These are phyloP conservation scores for Hylodesmum podocarpum DNA, from an alignment of 306 rosid genomes.

Conservation along the genomic window DNA sequence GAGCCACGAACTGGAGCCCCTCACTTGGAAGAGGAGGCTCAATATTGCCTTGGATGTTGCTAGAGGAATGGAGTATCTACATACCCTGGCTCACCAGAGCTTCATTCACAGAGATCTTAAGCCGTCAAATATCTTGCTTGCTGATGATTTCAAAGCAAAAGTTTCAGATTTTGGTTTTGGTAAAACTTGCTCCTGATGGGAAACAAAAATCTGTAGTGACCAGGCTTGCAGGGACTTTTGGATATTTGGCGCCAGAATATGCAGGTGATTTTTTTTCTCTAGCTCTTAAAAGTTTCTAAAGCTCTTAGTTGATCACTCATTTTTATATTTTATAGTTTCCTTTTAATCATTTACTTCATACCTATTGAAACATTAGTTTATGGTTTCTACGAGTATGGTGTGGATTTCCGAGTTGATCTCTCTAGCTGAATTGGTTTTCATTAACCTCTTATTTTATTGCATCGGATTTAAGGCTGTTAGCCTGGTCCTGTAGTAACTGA, in stretches of 20 bases:
- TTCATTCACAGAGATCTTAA: conserved; percentile 99
- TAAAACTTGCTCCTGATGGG: conserved; percentile 95
- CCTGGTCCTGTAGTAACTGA: conserved; percentile 6
- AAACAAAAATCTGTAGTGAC: conserved; percentile 84
- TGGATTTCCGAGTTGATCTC: conserved; percentile 11
- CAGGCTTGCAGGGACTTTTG: conserved; percentile 95
- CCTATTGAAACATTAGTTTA: not conserved
- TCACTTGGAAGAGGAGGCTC: conserved; percentile 95
- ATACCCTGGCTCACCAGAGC: conserved; percentile 85
- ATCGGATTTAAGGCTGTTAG: conserved; percentile 5
- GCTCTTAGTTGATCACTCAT: not conserved
- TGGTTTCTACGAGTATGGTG: conserved; percentile 5
- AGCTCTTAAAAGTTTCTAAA: not conserved
- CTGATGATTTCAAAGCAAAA: conserved; percentile 86
- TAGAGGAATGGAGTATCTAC: conserved; percentile 97
- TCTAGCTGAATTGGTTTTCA: conserved; percentile 17
- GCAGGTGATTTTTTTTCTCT: conserved; percentile 61
- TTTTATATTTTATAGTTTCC: conserved; percentile 1
- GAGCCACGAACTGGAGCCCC: conserved; percentile 70
- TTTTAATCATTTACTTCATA: conserved; percentile 8
- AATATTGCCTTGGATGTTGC: conserved; percentile 97
- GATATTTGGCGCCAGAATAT: conserved; percentile 98
- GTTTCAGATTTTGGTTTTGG: conserved; percentile 96
- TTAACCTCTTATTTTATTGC: conserved; percentile 2
- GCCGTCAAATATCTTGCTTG: conserved; percentile 90